A percentile compares a stretch with the other conserved stretches of the same genome.
These are phyloP conservation scores for Oryza coarctata DNA, from an alignment of 176 grass and related monocot genomes.

Conservation along the genomic window DNA sequence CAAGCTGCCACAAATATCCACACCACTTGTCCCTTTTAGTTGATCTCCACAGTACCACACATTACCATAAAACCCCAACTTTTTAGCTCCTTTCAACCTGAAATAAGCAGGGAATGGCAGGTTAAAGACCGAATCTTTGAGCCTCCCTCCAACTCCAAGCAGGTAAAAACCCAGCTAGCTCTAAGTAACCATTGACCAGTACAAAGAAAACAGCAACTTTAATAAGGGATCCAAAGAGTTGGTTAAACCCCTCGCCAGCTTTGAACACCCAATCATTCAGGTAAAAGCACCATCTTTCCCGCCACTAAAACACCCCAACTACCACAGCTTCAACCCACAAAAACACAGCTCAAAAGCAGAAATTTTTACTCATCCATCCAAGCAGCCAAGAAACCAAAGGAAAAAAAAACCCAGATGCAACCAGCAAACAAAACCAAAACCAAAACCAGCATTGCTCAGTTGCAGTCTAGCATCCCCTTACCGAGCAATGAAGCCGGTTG, in stretches of 20 bases:
- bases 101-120: slow-evolving; percentile 20
- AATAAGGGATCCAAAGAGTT: not conserved
- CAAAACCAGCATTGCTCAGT: not conserved
- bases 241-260: not conserved
- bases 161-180: not conserved
- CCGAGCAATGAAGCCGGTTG: not conserved
- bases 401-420: slow-evolving; percentile 6
- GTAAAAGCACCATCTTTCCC: slow-evolving; percentile 14
- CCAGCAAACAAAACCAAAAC: not conserved
- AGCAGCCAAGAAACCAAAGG: not conserved
- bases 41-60: slow-evolving; percentile 32
- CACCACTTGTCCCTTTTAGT: slow-evolving; percentile 42
- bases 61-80: not conserved
- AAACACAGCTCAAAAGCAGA: slow-evolving; percentile 36
- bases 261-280: slow-evolving; percentile 26
- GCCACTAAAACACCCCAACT: slow-evolving; percentile 23
- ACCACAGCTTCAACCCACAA: not conserved
- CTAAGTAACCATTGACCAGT: not conserved
- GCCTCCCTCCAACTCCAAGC: not conserved
- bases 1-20: not conserved
- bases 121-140: slow-evolving; percentile 27
- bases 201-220: not conserved
- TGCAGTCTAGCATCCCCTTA: not conserved
- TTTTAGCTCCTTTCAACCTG: slow-evolving; percentile 29
- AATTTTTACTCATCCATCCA: not conserved